These are phyloP conservation scores for Meyerozyma elateridarum DNA, from an alignment of 1,139 yeast species.

Conservation along the genomic window DNA sequence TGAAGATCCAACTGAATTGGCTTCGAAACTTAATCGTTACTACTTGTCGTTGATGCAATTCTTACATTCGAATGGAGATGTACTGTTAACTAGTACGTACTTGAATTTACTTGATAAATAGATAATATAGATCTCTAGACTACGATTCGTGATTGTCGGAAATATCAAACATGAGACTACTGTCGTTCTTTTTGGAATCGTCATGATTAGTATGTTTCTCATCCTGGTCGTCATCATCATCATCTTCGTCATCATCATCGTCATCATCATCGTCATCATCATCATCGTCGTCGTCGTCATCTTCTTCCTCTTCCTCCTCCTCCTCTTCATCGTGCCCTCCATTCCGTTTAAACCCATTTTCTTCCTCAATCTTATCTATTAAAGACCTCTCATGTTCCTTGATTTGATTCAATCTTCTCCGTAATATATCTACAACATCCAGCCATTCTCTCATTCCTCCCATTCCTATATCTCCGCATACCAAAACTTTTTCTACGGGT, in stretches of 20 bases:
- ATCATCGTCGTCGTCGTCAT: constrained; percentile 27
- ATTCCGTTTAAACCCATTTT: too few relatives aligned
- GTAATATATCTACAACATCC: constrained; percentile 78
- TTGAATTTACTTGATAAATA: too few relatives aligned
- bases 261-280: constrained; percentile 36
- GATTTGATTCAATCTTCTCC: constrained; percentile 43
- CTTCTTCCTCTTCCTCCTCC: constrained; percentile 18
- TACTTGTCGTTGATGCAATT: too few relatives aligned
- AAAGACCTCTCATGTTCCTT: constrained; percentile 22
- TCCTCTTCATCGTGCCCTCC: constrained; percentile 26
- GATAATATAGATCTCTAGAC: too few relatives aligned
- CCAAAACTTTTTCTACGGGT: constrained; percentile 90
- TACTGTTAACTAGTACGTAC: too few relatives aligned
- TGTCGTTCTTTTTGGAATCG: constrained; percentile 24
- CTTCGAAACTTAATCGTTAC: constrained; percentile 4
- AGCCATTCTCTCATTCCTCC: constrained; percentile 99
- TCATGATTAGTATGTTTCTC: constrained; percentile 27
- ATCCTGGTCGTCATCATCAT: constrained; percentile 31
- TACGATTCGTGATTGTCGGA: constrained; percentile 6
- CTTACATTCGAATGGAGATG: too few relatives aligned
- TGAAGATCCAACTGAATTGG: constrained; percentile 8
- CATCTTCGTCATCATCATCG: constrained; percentile 34
- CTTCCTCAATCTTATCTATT: constrained; percentile 16
- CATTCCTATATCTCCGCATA: constrained; percentile 95
- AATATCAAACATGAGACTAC: constrained; percentile 7